Conservation (phyloP, 768 basidiomycete species). For the Kwoniella heveanensis region DNA sequence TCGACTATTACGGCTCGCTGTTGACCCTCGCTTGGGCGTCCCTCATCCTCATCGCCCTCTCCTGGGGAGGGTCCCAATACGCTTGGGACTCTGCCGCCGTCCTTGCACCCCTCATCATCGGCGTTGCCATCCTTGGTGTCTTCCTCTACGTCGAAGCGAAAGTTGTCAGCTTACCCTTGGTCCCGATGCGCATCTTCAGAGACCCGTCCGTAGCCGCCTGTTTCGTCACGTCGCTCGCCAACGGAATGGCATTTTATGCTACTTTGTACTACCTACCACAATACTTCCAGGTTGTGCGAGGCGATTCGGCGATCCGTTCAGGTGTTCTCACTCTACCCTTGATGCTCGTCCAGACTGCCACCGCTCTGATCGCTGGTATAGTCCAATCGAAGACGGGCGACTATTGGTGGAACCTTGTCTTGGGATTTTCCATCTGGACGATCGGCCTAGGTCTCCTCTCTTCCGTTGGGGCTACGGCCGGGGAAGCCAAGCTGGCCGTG, state of each 20-base stretch:
- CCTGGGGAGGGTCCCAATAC: constrained; percentile 76
- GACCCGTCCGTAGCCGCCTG: constrained; percentile 68
- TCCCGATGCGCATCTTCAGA: constrained; percentile 74
- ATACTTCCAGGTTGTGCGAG: constrained; percentile 73
- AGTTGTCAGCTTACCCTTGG: constrained; percentile 69
- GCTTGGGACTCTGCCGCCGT: constrained; percentile 72
- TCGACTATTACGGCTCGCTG: constrained; percentile 67
- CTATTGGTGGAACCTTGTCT: constrained; percentile 66
- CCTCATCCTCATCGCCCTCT: constrained; percentile 69
- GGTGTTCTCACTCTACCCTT: constrained; percentile 71
- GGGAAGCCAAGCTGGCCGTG: constrained; percentile 62
- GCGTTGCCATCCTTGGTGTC: constrained; percentile 61
- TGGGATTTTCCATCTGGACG: constrained; percentile 70
- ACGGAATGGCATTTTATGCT: constrained; percentile 56
- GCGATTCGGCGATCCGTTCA: constrained; percentile 66
- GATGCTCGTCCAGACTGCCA: constrained; percentile 66
- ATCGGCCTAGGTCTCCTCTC: constrained; percentile 72
- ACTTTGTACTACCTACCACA: constrained; percentile 72
- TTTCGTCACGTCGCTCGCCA: constrained; percentile 70
- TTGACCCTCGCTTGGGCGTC: constrained; percentile 67
- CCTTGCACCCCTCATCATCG: constrained; percentile 64
- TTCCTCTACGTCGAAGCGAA: constrained; percentile 77
- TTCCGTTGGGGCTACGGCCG: constrained; percentile 62
- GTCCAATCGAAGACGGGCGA: constrained; percentile 67
- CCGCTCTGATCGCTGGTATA: constrained; percentile 62